Percentiles rank a stretch among this genome's conserved stretches.
Conservation (phyloP, 345 rosid genomes). For the Melaleuca quinquenervia region DNA sequence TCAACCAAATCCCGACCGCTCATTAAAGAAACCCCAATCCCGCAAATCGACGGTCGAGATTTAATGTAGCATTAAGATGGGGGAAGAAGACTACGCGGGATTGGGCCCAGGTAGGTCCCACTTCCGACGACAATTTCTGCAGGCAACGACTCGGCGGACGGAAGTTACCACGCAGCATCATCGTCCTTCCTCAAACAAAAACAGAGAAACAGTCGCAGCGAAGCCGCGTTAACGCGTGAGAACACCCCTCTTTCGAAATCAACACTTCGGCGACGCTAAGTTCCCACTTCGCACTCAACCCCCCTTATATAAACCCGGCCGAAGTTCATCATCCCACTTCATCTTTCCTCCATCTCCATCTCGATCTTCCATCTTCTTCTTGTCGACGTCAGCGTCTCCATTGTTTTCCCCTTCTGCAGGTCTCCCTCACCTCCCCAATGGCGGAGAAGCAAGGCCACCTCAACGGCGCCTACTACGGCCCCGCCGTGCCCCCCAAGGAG, state of each 20-base stretch:
- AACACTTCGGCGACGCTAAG: background rate
- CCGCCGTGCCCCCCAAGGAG: constrained; percentile 2
- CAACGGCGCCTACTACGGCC: constrained; percentile 22
- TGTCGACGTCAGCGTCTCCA: background rate
- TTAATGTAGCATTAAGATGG: background rate
- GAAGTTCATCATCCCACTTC: background rate
- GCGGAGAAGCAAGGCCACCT: constrained; percentile 7
- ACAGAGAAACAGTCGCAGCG: background rate
- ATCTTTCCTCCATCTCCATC: background rate
- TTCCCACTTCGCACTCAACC: background rate
- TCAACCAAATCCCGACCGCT: background rate
- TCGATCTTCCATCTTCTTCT: background rate
- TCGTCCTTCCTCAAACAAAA: background rate
- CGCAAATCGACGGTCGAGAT: background rate
- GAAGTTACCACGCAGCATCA: background rate
- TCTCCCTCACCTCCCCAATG: background rate
- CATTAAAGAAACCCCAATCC: background rate
- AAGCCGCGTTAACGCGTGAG: background rate
- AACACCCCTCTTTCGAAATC: background rate
- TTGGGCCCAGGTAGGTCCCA: background rate
- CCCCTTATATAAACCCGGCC: background rate
- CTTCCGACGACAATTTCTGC: background rate
- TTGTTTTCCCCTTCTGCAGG: background rate
- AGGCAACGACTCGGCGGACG: background rate
- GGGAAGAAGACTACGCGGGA: background rate